phyloP scores from a whole-genome alignment of 306 rosid species.

The Acacia melanoxylon region DNA sequence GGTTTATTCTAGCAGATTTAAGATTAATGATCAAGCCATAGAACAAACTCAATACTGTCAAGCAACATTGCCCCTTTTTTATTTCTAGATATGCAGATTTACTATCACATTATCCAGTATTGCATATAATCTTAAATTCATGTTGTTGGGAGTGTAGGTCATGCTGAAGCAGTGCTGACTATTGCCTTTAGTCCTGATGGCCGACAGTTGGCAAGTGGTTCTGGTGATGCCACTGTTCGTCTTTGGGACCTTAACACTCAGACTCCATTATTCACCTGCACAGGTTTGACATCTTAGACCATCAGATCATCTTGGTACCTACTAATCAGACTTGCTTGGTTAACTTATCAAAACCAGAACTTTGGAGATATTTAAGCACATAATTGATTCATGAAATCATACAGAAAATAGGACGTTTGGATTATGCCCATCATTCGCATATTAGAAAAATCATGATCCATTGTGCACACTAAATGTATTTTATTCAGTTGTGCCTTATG shows the following conservation, averaged over 20 bases:
- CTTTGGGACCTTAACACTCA: conserved; percentile 93
- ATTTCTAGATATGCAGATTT: neutral
- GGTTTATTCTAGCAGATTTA: neutral
- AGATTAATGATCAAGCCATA: neutral
- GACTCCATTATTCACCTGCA: conserved; percentile 78
- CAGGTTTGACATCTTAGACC: conserved; percentile 60
- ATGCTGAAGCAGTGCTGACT: conserved; percentile 75
- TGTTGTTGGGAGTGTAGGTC: conserved; percentile 58
- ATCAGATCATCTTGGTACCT: conserved; percentile 26
- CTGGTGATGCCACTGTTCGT: conserved; percentile 90
- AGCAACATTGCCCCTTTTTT: neutral
- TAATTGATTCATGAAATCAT: conserved; percentile 2
- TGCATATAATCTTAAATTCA: conserved; percentile 5
- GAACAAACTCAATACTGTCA: too few relatives aligned
- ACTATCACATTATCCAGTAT: neutral
- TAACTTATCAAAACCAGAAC: conserved; percentile 11
- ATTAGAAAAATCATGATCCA: neutral
- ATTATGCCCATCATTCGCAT: neutral
- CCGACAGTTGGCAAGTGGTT: conserved; percentile 88
- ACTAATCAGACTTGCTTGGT: neutral
- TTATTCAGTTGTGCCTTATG: conserved; percentile 3
- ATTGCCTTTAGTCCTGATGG: conserved; percentile 98
- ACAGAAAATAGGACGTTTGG: neutral
- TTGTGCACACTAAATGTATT: conserved; percentile 7
- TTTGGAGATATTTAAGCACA: neutral